Evolutionary conservation across 1,139 yeast species (phyloP).

Genomic region (Suhomyces guaymorum): DNA sequence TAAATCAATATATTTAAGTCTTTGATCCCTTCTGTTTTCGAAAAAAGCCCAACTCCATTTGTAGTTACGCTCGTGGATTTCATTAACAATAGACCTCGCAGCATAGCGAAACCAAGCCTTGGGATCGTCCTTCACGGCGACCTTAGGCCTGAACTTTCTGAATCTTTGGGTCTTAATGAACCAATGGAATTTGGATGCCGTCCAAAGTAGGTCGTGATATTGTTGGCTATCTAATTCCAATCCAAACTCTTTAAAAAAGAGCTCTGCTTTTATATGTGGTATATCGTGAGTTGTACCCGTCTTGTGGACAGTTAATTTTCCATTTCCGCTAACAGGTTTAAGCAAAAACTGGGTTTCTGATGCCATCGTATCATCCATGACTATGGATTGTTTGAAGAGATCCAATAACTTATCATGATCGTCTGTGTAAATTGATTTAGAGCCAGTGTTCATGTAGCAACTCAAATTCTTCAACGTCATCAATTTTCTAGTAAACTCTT

Average conservation of each 20-base stretch:
- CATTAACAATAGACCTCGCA: conserved; percentile 68
- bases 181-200: conserved; percentile 81
- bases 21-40: conserved; percentile 66
- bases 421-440: conserved; percentile 47
- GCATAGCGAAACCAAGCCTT: conserved; percentile 81
- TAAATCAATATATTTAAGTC: conserved; percentile 64
- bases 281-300: conserved; percentile 63
- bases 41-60: conserved; percentile 91
- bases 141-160: conserved; percentile 67
- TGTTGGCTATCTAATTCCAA: conserved; percentile 82
- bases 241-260: conserved; percentile 85
- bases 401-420: conserved; percentile 46
- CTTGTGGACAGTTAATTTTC: conserved; percentile 80
- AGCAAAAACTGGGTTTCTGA: conserved; percentile 62
- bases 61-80: conserved; percentile 76
- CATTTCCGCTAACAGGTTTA: conserved; percentile 87
- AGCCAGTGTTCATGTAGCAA: conserved; percentile 82
- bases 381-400: conserved; percentile 37
- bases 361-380: conserved; percentile 23
- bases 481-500: conserved; percentile 70
- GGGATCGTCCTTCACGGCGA: conserved; percentile 65
- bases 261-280: conserved; percentile 77
- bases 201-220: conserved; percentile 77
- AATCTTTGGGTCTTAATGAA: conserved; percentile 75
- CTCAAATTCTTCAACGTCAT: conserved; percentile 74